phyloP scores from a whole-genome alignment of 352 stramenopile genomes.

The Ophiocytium majus region DNA sequence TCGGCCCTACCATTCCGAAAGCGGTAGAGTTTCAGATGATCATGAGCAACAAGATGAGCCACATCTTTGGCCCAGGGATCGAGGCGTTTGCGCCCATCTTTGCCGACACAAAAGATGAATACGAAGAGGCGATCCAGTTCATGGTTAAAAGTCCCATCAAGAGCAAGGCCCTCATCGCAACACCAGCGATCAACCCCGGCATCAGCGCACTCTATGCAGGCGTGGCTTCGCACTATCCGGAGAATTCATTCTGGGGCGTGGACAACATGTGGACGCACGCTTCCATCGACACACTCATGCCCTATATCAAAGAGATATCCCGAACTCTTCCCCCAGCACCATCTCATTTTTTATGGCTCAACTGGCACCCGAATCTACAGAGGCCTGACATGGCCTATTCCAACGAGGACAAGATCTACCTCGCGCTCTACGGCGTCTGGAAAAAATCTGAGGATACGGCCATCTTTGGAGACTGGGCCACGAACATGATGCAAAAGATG shows the following conservation, averaged over 20 bases:
- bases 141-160: constrained; percentile 10
- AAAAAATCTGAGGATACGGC: not conserved
- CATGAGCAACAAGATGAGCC: not conserved
- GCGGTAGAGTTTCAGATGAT: constrained; percentile 10
- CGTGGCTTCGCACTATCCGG: not conserved
- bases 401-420: constrained; percentile 6
- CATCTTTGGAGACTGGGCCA: not conserved
- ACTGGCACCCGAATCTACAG: not conserved
- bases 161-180: not conserved
- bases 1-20: constrained; percentile 9
- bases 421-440: not conserved
- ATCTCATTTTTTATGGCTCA: constrained; percentile 12
- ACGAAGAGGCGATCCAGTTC: not conserved
- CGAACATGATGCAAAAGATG: constrained; percentile 17
- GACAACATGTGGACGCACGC: constrained; percentile 11
- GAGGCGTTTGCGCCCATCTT: constrained; percentile 9
- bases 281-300: not conserved
- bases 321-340: constrained; percentile 2
- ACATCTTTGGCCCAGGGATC: not conserved
- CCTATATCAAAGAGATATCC: constrained; percentile 11
- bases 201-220: not conserved
- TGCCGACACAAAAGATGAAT: constrained; percentile 11
- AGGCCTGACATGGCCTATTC: not conserved
- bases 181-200: not conserved
- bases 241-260: constrained; percentile 6